Conservation (phyloP, 371 early-diverging fungal genomes). For the Phascolomyces articulosus region DNA sequence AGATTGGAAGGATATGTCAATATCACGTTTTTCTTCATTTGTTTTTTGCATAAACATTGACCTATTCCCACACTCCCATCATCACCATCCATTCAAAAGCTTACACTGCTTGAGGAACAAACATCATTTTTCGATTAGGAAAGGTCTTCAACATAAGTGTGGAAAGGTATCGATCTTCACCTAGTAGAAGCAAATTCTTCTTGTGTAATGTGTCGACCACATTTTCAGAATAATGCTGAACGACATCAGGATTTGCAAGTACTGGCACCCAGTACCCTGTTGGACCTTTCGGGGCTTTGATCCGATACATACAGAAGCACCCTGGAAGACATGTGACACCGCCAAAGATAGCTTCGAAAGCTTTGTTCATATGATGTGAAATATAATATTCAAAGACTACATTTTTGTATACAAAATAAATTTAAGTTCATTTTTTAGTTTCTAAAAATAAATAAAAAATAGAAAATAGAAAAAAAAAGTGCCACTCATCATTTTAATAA, state of each 20-base stretch:
- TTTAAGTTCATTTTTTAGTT: neutral
- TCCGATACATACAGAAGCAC: slow-evolving; percentile 96
- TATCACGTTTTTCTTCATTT: too few species aligned
- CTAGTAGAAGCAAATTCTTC: slow-evolving; percentile 96
- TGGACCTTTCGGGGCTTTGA: slow-evolving; percentile 80
- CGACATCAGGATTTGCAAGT: slow-evolving; percentile 91
- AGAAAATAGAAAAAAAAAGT: slow-evolving; percentile 8
- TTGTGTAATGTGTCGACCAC: slow-evolving; percentile 98
- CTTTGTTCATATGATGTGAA: slow-evolving; percentile 91
- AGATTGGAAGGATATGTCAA: too few species aligned
- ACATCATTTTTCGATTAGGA: slow-evolving; percentile 96
- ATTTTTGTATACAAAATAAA: neutral
- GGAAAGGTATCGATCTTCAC: slow-evolving; percentile 98
- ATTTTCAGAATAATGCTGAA: slow-evolving; percentile 96
- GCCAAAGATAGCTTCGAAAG: slow-evolving; percentile 95
- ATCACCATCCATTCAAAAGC: neutral
- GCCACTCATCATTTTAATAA: too few species aligned
- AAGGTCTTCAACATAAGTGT: slow-evolving; percentile 98
- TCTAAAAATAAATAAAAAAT: slow-evolving; percentile 3
- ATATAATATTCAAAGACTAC: slow-evolving; percentile 96
- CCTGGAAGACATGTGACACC: slow-evolving; percentile 97
- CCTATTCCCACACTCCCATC: too few species aligned
- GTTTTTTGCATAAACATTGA: too few species aligned
- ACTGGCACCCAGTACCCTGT: slow-evolving; percentile 87
- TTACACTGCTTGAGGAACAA: slow-evolving; percentile 89